Evolutionary conservation across 2,329 filamentous ascomycete genomes (phyloP).

Genomic region (Aspergillus unguis): DNA sequence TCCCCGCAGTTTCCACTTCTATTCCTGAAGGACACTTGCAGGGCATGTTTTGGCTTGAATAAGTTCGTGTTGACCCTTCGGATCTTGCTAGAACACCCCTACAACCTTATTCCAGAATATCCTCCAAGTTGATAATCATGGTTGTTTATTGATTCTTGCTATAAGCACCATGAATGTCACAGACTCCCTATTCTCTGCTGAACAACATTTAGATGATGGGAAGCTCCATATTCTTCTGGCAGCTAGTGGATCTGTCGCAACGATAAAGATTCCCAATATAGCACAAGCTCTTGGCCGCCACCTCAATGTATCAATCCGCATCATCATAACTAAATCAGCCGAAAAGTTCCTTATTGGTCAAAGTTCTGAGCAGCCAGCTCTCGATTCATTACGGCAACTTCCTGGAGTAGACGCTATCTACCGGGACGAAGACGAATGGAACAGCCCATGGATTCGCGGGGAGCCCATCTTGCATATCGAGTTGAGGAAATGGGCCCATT

Average conservation of each 20-base stretch:
- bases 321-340: constrained; percentile 74
- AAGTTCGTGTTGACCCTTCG: no score
- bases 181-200: constrained; percentile 15
- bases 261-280: constrained; percentile 75
- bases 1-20: neutral
- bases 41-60: no score
- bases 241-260: constrained; percentile 74
- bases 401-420: constrained; percentile 79
- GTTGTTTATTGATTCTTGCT: neutral
- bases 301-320: constrained; percentile 68
- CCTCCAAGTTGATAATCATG: no score
- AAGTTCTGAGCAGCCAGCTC: constrained; percentile 68
- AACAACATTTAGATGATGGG: constrained; percentile 21
- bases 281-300: constrained; percentile 47
- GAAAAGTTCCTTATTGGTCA: constrained; percentile 73
- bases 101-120: no score
- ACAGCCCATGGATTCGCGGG: constrained; percentile 69
- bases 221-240: constrained; percentile 51
- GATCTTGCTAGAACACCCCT: no score
- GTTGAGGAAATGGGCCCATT: constrained; percentile 74
- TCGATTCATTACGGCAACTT: constrained; percentile 57
- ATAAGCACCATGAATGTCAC: constrained; percentile 1
- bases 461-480: constrained; percentile 88
- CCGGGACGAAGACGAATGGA: constrained; percentile 83
- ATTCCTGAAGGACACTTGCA: no score